phyloP scores from a whole-genome alignment of 208 protist genomes.

The Leishmania gerbilli region DNA sequence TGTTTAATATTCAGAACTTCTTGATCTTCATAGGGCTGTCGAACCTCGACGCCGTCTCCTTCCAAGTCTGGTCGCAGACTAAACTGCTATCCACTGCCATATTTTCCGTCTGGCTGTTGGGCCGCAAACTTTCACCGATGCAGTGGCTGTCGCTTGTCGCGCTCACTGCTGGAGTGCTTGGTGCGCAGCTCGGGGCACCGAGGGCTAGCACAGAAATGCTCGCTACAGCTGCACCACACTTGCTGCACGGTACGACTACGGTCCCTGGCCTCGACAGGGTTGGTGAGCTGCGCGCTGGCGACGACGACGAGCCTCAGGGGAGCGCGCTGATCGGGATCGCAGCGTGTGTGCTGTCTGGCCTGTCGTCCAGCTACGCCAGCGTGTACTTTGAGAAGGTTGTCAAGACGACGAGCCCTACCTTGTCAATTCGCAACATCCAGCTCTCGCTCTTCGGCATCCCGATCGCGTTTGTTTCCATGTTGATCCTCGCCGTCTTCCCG shows the following conservation, averaged over 20 bases:
- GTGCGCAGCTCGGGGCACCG: conserved; percentile 40
- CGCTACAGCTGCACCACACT: not conserved
- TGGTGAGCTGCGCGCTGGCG: conserved; percentile 5
- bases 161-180: conserved; percentile 64
- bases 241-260: not conserved
- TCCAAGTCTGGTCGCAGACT: conserved; percentile 83
- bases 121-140: conserved; percentile 46
- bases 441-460: conserved; percentile 79
- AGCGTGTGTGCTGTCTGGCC: conserved; percentile 59
- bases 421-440: conserved; percentile 85
- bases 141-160: conserved; percentile 72
- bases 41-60: conserved; percentile 72
- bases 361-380: conserved; percentile 77
- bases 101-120: conserved; percentile 73
- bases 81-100: conserved; percentile 72
- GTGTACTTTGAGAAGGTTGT: conserved; percentile 90
- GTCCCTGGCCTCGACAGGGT: not conserved
- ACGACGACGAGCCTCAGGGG: conserved; percentile 5
- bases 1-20: conserved; percentile 84
- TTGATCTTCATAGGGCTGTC: conserved; percentile 69
- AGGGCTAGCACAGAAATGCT: not conserved
- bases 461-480: conserved; percentile 55
- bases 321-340: conserved; percentile 49
- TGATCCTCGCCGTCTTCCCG: conserved; percentile 65
- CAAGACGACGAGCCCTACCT: conserved; percentile 63